phyloP scores from a whole-genome alignment of 176 grass and related monocot genomes.

The Rhipidocladum racemiflorum region DNA sequence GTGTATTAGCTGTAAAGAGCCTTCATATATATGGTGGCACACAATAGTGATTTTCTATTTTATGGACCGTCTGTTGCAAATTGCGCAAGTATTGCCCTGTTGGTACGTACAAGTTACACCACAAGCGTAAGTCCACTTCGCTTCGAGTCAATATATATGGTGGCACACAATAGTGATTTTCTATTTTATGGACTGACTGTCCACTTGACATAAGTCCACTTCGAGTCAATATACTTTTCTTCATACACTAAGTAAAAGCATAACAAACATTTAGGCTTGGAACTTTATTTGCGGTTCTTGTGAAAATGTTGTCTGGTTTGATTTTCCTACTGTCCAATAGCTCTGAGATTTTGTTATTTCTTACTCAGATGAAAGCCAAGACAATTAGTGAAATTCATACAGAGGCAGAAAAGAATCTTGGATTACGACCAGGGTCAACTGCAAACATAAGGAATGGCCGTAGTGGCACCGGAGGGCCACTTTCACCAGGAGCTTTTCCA shows the following conservation, averaged over 20 bases:
- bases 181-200: background rate
- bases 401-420: slow-evolving; percentile 70
- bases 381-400: slow-evolving; percentile 60
- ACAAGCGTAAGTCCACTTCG: background rate
- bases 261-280: background rate
- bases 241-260: background rate
- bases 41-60: background rate
- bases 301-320: background rate
- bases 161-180: background rate
- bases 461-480: slow-evolving; percentile 24
- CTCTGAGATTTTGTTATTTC: background rate
- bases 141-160: background rate
- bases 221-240: background rate
- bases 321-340: background rate
- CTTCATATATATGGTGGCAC: background rate
- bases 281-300: background rate
- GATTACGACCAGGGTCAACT: slow-evolving; percentile 49
- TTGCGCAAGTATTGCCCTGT: background rate
- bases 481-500: slow-evolving; percentile 43
- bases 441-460: slow-evolving; percentile 33
- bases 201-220: background rate
- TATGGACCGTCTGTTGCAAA: background rate
- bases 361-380: slow-evolving; percentile 59
- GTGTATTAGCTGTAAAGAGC: background rate
- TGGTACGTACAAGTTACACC: background rate